These are phyloP conservation scores for Arthromyces matolae DNA, from an alignment of 768 basidiomycete species.

Conservation along the genomic window DNA sequence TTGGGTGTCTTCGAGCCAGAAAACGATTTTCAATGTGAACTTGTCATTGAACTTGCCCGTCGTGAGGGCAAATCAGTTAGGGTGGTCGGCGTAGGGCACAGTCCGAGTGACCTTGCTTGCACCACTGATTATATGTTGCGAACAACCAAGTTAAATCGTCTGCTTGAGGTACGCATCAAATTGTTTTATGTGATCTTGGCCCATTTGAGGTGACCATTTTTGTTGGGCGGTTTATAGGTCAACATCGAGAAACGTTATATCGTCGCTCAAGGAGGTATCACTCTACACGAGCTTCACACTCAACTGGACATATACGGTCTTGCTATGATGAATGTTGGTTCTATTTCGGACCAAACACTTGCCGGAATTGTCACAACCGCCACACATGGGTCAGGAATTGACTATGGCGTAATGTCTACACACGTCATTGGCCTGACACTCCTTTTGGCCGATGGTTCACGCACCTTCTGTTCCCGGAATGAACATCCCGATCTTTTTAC, in stretches of 20 bases:
- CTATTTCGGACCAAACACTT: constrained; percentile 94
- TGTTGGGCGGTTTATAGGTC: constrained; percentile 44
- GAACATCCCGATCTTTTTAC: constrained; percentile 75
- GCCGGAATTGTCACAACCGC: constrained; percentile 92
- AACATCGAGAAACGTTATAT: constrained; percentile 64
- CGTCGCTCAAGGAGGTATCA: constrained; percentile 75
- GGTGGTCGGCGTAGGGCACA: constrained; percentile 88
- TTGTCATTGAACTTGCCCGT: constrained; percentile 77
- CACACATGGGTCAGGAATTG: constrained; percentile 87
- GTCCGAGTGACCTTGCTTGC: constrained; percentile 90
- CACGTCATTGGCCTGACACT: constrained; percentile 74
- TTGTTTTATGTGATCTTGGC: no score
- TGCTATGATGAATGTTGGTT: constrained; percentile 90
- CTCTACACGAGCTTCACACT: constrained; percentile 68
- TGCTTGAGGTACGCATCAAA: constrained; percentile 67
- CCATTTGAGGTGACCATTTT: constrained; percentile 14
- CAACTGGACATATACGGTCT: constrained; percentile 62
- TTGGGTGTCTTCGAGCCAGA: constrained; percentile 73
- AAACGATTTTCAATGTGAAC: constrained; percentile 61
- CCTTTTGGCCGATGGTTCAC: constrained; percentile 71
- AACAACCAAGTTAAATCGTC: constrained; percentile 64
- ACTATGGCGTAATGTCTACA: constrained; percentile 77
- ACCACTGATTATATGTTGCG: constrained; percentile 84
- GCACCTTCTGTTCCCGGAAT: constrained; percentile 61
- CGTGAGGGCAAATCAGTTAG: constrained; percentile 69